A percentile compares a stretch with the other conserved stretches of the same genome.
phyloP scores from a whole-genome alignment of 169 alveolate genomes.

The Cyclospora cayetanensis region DNA sequence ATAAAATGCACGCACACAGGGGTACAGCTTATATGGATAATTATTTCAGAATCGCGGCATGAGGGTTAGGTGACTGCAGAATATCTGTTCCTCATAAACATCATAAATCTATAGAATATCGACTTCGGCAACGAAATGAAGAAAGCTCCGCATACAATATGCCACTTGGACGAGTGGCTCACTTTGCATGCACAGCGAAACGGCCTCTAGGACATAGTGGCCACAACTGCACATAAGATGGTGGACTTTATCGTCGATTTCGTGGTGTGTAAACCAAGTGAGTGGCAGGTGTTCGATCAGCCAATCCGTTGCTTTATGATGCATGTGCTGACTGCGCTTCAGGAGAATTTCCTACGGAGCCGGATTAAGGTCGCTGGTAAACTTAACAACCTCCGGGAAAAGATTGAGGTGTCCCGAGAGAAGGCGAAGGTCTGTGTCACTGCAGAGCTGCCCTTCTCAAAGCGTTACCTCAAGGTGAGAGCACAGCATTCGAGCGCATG shows the following conservation, averaged over 20 bases:
- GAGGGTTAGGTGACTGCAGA: too few relatives aligned
- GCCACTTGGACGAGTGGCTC: too few relatives aligned
- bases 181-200: too few relatives aligned
- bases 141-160: too few relatives aligned
- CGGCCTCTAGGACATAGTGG: neutral
- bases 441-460: slow-evolving; percentile 97
- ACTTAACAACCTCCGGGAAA: slow-evolving; percentile 95
- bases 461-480: slow-evolving; percentile 94
- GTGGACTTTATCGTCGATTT: neutral
- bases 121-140: too few relatives aligned
- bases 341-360: slow-evolving; percentile 94
- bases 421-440: slow-evolving; percentile 91
- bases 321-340: neutral
- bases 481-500: too few relatives aligned
- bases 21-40: too few relatives aligned
- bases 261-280: neutral
- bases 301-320: neutral
- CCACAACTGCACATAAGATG: neutral
- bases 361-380: slow-evolving; percentile 96
- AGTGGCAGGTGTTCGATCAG: neutral
- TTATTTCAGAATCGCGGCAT: too few relatives aligned
- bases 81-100: too few relatives aligned
- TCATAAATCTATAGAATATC: too few relatives aligned
- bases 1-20: too few relatives aligned
- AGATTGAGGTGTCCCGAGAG: slow-evolving; percentile 87